Percentiles rank a stretch among this genome's conserved stretches.
phyloP scores from a whole-genome alignment of 2,329 filamentous ascomycete genomes.

The Dactylella cylindrospora region DNA sequence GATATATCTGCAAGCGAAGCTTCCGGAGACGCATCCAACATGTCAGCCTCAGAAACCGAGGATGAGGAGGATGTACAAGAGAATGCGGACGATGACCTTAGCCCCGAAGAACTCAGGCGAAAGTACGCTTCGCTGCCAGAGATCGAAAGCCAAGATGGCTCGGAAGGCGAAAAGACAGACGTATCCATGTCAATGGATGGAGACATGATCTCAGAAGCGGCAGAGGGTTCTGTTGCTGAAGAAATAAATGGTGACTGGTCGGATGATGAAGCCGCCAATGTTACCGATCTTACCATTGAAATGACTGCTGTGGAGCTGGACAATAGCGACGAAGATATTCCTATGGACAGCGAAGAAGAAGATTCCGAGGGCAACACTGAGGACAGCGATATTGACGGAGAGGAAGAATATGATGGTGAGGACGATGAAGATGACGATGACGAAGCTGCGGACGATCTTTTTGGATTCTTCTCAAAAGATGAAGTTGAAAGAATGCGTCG shows the following conservation, averaged over 20 bases:
- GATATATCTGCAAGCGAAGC: constrained; percentile 47
- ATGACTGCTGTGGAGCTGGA: constrained; percentile 49
- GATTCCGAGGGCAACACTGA: constrained; percentile 54
- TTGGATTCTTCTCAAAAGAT: constrained; percentile 63
- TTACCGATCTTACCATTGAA: constrained; percentile 48
- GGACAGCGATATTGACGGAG: constrained; percentile 50
- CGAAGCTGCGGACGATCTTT: constrained; percentile 53
- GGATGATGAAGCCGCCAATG: constrained; percentile 47
- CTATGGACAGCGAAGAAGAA: constrained; percentile 65
- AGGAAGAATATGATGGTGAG: constrained; percentile 52
- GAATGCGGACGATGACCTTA: constrained; percentile 50
- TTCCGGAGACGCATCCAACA: constrained; percentile 50
- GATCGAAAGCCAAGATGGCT: constrained; percentile 48
- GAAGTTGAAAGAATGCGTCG: constrained; percentile 60
- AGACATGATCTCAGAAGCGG: constrained; percentile 56
- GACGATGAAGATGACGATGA: constrained; percentile 56
- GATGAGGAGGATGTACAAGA: constrained; percentile 54
- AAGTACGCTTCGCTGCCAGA: constrained; percentile 47
- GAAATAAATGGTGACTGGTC: constrained; percentile 43
- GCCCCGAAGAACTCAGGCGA: constrained; percentile 47
- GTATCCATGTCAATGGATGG: constrained; percentile 68
- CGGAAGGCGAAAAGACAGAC: constrained; percentile 53
- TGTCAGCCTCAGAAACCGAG: constrained; percentile 54
- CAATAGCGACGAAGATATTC: constrained; percentile 66
- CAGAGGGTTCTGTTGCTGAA: constrained; percentile 54